phyloP scores from a whole-genome alignment of 2,329 filamentous ascomycete genomes.

The Exophiala calicioides region DNA sequence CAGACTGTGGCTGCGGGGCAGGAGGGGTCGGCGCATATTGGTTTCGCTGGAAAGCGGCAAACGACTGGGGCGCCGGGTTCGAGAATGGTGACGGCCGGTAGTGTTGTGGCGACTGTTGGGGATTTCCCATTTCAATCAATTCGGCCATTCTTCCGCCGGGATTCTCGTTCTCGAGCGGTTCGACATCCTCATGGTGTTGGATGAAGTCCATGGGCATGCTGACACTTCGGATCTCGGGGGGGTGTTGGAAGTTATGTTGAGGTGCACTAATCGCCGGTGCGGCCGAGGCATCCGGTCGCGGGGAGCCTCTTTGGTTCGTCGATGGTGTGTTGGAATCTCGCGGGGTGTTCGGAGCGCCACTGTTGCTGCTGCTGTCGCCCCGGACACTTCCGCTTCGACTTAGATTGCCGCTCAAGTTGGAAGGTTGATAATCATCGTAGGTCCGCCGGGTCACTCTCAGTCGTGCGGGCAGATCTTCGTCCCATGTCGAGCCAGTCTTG shows the following conservation, averaged over 20 bases:
- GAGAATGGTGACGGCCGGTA: constrained; percentile 7
- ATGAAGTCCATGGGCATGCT: constrained; percentile 12
- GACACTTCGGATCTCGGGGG: too few species aligned
- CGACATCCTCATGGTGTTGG: constrained; percentile 10
- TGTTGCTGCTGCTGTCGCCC: constrained; percentile 2
- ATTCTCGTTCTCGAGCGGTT: constrained; percentile 14
- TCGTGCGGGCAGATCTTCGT: constrained; percentile 28
- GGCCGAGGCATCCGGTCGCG: constrained; percentile 12
- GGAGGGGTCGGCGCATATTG: not conserved
- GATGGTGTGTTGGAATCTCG: constrained; percentile 15
- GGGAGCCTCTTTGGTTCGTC: constrained; percentile 9
- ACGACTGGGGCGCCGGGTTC: not conserved
- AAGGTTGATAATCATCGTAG: constrained; percentile 26
- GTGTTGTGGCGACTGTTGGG: constrained; percentile 12
- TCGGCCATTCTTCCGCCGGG: constrained; percentile 30
- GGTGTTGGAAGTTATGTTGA: constrained; percentile 17
- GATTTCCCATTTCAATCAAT: constrained; percentile 24
- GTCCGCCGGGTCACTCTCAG: constrained; percentile 24
- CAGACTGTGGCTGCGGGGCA: not conserved
- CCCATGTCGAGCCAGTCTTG: constrained; percentile 30
- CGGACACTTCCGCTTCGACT: constrained; percentile 23
- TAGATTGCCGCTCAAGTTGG: constrained; percentile 11
- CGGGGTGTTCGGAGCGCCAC: constrained; percentile 5
- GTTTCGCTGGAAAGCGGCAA: constrained; percentile 1
- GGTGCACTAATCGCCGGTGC: not conserved